A percentile compares a stretch with the other conserved stretches of the same genome.
phyloP scores from a whole-genome alignment of 2,329 filamentous ascomycete genomes.

The Xylariomycetidae sp. region DNA sequence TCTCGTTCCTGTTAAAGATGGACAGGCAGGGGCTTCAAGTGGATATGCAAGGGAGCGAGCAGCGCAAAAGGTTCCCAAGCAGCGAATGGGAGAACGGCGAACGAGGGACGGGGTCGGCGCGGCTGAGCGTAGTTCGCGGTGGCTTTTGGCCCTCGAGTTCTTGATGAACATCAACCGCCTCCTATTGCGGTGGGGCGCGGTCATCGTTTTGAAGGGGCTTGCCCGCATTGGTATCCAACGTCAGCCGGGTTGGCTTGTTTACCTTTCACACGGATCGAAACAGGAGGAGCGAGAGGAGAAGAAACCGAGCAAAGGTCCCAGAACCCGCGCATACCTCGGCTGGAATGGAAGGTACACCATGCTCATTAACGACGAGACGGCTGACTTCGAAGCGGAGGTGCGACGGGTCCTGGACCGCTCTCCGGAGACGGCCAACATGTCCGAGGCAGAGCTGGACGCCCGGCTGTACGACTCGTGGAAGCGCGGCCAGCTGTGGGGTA shows the following conservation, averaged over 20 bases:
- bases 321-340: conserved; percentile 35
- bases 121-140: conserved; percentile 69
- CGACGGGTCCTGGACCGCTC: conserved; percentile 50
- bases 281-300: conserved; percentile 20
- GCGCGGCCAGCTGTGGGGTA: conserved; percentile 77
- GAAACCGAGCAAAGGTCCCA: conserved; percentile 7
- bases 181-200: conserved; percentile 50
- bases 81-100: conserved; percentile 38
- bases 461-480: conserved; percentile 83
- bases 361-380: conserved; percentile 54
- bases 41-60: conserved; percentile 68
- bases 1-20: conserved; percentile 47
- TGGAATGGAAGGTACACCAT: conserved; percentile 46
- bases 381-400: conserved; percentile 79
- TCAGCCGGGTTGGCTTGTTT: conserved; percentile 57
- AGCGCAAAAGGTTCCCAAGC: conserved; percentile 49
- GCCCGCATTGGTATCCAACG: conserved; percentile 53
- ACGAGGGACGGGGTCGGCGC: conserved; percentile 66
- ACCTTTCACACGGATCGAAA: conserved; percentile 41
- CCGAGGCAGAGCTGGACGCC: conserved; percentile 64
- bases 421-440: conserved; percentile 30
- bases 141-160: conserved; percentile 72
- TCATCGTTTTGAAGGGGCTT: conserved; percentile 48
- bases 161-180: conserved; percentile 67
- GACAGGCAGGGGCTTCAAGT: conserved; percentile 36